Evolutionary conservation across 495 filamentous ascomycete species (phyloP).

Genomic region (Hyaloscypha variabilis): DNA sequence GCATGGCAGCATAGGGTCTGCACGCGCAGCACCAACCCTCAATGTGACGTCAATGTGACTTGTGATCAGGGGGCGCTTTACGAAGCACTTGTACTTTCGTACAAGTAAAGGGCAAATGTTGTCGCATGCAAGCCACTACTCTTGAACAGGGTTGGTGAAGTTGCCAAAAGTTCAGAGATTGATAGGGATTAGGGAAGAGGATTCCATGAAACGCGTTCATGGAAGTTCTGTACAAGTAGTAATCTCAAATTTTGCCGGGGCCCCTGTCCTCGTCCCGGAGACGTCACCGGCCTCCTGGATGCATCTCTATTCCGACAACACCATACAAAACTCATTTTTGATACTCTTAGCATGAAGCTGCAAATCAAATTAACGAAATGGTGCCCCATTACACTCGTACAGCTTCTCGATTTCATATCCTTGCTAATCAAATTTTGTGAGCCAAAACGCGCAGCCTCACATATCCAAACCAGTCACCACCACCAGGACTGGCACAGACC

Average conservation of each 20-base stretch:
- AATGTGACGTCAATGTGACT: neutral
- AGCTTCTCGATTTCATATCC: too few species aligned
- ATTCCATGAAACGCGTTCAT: neutral
- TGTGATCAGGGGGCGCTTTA: too few species aligned
- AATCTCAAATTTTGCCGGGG: neutral
- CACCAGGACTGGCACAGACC: conserved; percentile 55
- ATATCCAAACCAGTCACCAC: conserved; percentile 67
- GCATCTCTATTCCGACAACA: neutral
- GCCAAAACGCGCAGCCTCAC: conserved; percentile 70
- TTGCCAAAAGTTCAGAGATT: neutral
- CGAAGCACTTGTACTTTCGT: too few species aligned
- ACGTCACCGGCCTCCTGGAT: neutral
- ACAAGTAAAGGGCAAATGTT: neutral
- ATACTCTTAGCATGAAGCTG: neutral
- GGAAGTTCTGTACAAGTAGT: neutral
- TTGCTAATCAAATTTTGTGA: conserved; percentile 43
- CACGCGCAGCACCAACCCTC: neutral
- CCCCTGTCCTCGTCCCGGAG: neutral
- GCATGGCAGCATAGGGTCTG: neutral
- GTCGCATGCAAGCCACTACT: neutral
- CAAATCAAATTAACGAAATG: too few species aligned
- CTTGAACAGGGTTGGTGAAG: neutral
- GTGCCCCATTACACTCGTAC: too few species aligned
- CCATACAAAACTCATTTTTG: neutral
- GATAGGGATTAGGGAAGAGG: neutral